Evolutionary conservation across 1,284 basidiomycete genomes (phyloP).

Genomic region (Cystobasidium pallidum): DNA sequence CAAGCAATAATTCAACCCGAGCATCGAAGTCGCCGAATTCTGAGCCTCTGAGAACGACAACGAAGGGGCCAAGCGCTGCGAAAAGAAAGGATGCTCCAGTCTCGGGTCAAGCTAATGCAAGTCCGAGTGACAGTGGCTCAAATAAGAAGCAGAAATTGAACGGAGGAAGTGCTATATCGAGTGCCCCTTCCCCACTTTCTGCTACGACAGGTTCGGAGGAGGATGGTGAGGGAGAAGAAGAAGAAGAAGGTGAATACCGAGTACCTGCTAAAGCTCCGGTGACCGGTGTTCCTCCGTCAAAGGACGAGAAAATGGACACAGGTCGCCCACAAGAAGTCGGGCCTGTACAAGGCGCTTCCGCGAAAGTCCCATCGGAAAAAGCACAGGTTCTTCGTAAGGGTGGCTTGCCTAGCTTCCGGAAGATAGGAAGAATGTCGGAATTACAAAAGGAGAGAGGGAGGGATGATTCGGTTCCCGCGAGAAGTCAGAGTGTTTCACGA

Average conservation of each 20-base stretch:
- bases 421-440: slow-evolving; percentile 37
- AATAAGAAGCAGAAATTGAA: slow-evolving; percentile 5
- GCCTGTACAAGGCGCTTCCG: not conserved
- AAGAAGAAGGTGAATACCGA: slow-evolving; percentile 24
- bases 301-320: not conserved
- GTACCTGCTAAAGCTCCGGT: not conserved
- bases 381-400: not conserved
- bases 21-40: not conserved
- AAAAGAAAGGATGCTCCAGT: slow-evolving; percentile 8
- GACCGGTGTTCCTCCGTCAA: not conserved
- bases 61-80: not conserved
- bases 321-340: not conserved
- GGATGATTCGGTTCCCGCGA: slow-evolving; percentile 1
- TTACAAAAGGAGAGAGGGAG: slow-evolving; percentile 6
- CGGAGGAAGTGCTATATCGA: not conserved
- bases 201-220: slow-evolving; percentile 5
- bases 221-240: slow-evolving; percentile 13
- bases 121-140: not conserved
- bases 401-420: slow-evolving; percentile 29
- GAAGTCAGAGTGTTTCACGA: slow-evolving; percentile 22
- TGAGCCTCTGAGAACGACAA: not conserved
- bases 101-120: not conserved
- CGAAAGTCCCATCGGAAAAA: not conserved
- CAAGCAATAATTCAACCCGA: not conserved
- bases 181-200: slow-evolving; percentile 8